Conservation (phyloP, 768 basidiomycete species). For the Boletus rex-veris region DNA sequence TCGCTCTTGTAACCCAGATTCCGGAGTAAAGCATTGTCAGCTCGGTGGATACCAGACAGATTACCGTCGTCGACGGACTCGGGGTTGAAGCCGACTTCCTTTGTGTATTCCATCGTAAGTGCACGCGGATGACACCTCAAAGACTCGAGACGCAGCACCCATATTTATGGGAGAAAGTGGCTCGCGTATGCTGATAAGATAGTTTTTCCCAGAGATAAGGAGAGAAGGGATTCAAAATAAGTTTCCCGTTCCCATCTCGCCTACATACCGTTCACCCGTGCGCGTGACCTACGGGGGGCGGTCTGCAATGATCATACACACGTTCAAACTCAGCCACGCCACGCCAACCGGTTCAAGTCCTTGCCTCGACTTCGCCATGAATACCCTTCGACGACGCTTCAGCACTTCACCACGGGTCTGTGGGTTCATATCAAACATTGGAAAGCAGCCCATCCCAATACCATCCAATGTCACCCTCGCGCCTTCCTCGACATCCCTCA, state of each 20-base stretch:
- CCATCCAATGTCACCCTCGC: constrained; percentile 46
- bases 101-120: not conserved
- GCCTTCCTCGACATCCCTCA: constrained; percentile 35
- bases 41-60: constrained; percentile 9
- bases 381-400: constrained; percentile 36
- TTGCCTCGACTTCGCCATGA: constrained; percentile 6
- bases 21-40: constrained; percentile 15
- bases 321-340: constrained; percentile 9
- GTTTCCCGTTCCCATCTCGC: too few relatives aligned
- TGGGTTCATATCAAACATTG: constrained; percentile 55
- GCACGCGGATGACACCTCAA: too few relatives aligned
- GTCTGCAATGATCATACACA: too few relatives aligned
- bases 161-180: too few relatives aligned
- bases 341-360: too few relatives aligned
- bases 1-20: constrained; percentile 29
- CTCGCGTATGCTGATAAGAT: too few relatives aligned
- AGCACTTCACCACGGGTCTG: constrained; percentile 47
- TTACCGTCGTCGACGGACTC: constrained; percentile 2
- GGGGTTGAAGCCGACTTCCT: not conserved
- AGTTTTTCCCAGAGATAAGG: too few relatives aligned
- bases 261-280: too few relatives aligned
- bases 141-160: too few relatives aligned
- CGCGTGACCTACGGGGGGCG: too few relatives aligned
- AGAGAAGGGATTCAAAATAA: too few relatives aligned
- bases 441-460: constrained; percentile 56